phyloP scores from a whole-genome alignment of 2,329 filamentous ascomycete genomes.

The Emericellopsis atlantica region DNA sequence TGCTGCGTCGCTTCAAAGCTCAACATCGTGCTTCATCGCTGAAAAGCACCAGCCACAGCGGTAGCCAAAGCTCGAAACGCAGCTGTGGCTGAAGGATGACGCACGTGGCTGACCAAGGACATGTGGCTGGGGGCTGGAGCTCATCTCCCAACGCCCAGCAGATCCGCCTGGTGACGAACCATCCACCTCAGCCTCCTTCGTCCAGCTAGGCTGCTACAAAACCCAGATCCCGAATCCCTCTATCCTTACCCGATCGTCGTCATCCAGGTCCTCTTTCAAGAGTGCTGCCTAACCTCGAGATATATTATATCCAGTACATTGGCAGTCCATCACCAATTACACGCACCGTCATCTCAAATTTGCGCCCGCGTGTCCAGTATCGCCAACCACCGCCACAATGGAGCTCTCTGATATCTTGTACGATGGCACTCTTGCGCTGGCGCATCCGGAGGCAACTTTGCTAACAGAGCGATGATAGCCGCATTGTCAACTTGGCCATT shows the following conservation, averaged over 20 bases:
- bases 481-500: constrained; percentile 84
- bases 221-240: not conserved
- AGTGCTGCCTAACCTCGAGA: not conserved
- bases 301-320: not conserved
- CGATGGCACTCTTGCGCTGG: constrained; percentile 17
- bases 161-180: not conserved
- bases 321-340: not conserved
- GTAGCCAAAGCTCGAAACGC: too few relatives aligned
- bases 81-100: constrained; percentile 2
- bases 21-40: too few relatives aligned
- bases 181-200: not conserved
- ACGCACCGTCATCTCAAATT: not conserved
- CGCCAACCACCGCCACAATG: constrained; percentile 38
- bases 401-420: constrained; percentile 90
- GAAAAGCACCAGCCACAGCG: too few relatives aligned
- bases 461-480: constrained; percentile 41
- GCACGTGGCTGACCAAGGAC: constrained; percentile 1
- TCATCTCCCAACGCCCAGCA: not conserved
- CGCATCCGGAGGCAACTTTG: not conserved
- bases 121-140: not conserved
- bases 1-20: too few relatives aligned
- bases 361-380: too few relatives aligned
- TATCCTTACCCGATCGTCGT: not conserved
- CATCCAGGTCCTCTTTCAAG: not conserved
- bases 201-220: not conserved